A percentile compares a stretch with the other conserved stretches of the same genome.
These are phyloP conservation scores for Porcisia deanei DNA, from an alignment of 208 protist species.

Conservation along the genomic window DNA sequence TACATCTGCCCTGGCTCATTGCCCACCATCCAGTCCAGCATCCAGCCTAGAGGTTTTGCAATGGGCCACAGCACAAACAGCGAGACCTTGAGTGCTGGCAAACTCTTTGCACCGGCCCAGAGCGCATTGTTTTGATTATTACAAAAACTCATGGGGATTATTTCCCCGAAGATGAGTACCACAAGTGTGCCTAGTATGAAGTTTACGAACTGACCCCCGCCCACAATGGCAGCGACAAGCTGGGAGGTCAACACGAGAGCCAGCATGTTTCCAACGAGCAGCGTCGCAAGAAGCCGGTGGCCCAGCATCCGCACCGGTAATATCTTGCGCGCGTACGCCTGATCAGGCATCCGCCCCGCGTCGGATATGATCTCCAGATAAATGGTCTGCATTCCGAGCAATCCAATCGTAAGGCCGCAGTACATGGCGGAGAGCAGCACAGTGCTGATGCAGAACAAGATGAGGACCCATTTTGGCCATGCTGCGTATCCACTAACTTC, in stretches of 20 bases:
- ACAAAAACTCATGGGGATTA: constrained; percentile 81
- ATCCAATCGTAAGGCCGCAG: constrained; percentile 79
- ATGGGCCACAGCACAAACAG: constrained; percentile 73
- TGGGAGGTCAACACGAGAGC: constrained; percentile 79
- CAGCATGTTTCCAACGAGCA: constrained; percentile 86
- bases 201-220: constrained; percentile 58
- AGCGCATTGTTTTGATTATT: constrained; percentile 76
- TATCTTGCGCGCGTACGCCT: constrained; percentile 67
- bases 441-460: constrained; percentile 46
- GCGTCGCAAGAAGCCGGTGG: constrained; percentile 70
- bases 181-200: constrained; percentile 73
- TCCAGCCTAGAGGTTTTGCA: constrained; percentile 67
- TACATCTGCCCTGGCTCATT: constrained; percentile 80
- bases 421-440: constrained; percentile 76
- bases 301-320: constrained; percentile 70
- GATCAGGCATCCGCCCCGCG: constrained; percentile 66
- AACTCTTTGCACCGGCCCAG: constrained; percentile 48
- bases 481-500: constrained; percentile 41
- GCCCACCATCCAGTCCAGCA: constrained; percentile 70
- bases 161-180: constrained; percentile 77
- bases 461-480: constrained; percentile 48
- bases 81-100: constrained; percentile 59
- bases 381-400: constrained; percentile 81
- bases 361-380: constrained; percentile 79
- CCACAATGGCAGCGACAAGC: constrained; percentile 72